A percentile compares a stretch with the other conserved stretches of the same genome.
Conservation (phyloP, 2,329 filamentous ascomycete genomes). For the Incumbomyces delicatus region DNA sequence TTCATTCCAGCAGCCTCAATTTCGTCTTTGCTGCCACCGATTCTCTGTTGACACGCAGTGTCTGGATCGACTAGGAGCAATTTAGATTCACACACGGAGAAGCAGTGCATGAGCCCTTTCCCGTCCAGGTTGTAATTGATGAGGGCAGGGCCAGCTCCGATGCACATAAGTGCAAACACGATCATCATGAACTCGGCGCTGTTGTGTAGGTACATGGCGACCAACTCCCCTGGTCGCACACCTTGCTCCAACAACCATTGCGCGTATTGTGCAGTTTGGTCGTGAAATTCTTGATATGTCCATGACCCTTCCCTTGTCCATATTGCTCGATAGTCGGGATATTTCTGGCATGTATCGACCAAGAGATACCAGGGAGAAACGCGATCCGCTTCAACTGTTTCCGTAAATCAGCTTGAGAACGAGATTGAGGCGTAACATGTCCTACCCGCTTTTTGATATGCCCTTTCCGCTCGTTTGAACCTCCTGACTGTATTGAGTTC, state of each 20-base stretch:
- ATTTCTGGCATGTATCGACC: constrained; percentile 44
- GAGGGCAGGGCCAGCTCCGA: constrained; percentile 59
- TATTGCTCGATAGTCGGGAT: constrained; percentile 49
- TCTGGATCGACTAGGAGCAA: constrained; percentile 52
- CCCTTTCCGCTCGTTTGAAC: constrained; percentile 34
- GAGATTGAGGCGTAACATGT: not conserved
- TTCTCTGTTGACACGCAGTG: constrained; percentile 42
- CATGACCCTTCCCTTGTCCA: constrained; percentile 57
- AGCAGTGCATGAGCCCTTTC: constrained; percentile 55
- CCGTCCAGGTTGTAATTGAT: constrained; percentile 57
- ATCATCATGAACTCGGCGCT: constrained; percentile 57
- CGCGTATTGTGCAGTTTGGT: constrained; percentile 51
- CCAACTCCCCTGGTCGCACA: constrained; percentile 50
- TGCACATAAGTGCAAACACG: constrained; percentile 55
- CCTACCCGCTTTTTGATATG: constrained; percentile 32
- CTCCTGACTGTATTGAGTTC: constrained; percentile 46
- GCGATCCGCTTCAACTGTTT: constrained; percentile 42
- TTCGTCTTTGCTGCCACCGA: constrained; percentile 41
- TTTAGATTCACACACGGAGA: constrained; percentile 47
- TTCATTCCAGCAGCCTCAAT: constrained; percentile 45
- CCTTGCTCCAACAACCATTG: constrained; percentile 52
- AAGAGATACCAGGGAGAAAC: constrained; percentile 58
- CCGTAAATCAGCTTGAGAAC: not conserved
- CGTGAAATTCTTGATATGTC: constrained; percentile 48
- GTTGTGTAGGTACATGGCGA: constrained; percentile 59